Conservation (phyloP, 2,329 filamentous ascomycete genomes). For the Colletotrichum destructivum region DNA sequence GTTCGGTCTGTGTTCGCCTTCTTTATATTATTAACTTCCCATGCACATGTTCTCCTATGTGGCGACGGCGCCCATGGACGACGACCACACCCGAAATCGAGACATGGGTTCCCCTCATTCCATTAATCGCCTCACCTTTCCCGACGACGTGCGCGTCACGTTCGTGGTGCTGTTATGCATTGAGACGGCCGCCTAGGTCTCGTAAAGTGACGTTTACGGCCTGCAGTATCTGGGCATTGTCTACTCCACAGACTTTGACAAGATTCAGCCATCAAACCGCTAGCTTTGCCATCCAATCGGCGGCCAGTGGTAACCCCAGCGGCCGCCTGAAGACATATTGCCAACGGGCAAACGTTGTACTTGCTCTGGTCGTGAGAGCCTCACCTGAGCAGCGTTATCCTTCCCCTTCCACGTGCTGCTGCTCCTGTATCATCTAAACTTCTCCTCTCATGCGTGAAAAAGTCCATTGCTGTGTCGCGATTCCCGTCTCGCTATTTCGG, state of each 20-base stretch:
- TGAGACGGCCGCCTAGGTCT: not conserved
- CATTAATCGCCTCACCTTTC: not conserved
- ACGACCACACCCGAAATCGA: conserved; percentile 15
- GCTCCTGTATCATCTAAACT: conserved; percentile 6
- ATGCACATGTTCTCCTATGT: too few relatives aligned
- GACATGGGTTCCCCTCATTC: conserved; percentile 29
- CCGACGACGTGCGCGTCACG: not conserved
- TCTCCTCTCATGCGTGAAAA: not conserved
- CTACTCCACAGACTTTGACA: not conserved
- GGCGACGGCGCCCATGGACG: not conserved
- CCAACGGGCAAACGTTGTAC: not conserved
- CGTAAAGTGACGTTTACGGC: too few relatives aligned
- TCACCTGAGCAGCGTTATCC: not conserved
- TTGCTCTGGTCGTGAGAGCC: not conserved
- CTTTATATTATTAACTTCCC: too few relatives aligned
- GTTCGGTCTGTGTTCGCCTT: conserved; percentile 1
- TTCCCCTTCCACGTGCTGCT: conserved; percentile 8
- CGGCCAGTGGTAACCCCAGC: too few relatives aligned
- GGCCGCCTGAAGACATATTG: not conserved
- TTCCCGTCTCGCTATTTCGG: conserved; percentile 9
- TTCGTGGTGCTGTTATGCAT: not conserved
- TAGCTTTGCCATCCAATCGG: not conserved
- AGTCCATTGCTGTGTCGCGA: not conserved
- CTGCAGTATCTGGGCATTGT: not conserved
- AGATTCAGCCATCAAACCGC: not conserved